Percentiles rank a stretch among this genome's conserved stretches.
Conservation (phyloP, 495 filamentous ascomycete species). For the Podospora comata region DNA sequence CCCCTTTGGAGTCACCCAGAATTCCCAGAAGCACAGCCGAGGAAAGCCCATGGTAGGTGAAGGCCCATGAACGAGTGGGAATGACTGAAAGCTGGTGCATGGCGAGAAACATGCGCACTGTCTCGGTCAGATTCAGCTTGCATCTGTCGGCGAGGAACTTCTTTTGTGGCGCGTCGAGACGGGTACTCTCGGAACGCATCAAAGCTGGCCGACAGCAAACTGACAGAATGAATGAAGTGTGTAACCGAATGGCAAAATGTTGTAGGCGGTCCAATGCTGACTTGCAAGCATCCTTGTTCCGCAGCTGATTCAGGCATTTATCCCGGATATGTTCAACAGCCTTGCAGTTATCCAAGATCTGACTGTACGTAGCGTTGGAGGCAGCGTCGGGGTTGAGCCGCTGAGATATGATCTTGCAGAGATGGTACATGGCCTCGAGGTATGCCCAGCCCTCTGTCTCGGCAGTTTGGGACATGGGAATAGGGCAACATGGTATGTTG, state of each 20-base stretch:
- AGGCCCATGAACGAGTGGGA: conserved; percentile 63
- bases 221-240: conserved; percentile 54
- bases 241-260: conserved; percentile 52
- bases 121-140: conserved; percentile 61
- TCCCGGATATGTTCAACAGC: conserved; percentile 48
- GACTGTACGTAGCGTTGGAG: conserved; percentile 41
- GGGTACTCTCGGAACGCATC: conserved; percentile 37
- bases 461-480: conserved; percentile 43
- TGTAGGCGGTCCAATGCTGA: conserved; percentile 53
- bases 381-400: conserved; percentile 51
- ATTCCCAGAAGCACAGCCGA: conserved; percentile 65
- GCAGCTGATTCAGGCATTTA: conserved; percentile 42
- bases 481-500: conserved; percentile 47
- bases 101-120: conserved; percentile 64
- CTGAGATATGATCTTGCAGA: conserved; percentile 50
- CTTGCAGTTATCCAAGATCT: conserved; percentile 47
- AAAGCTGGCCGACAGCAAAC: conserved; percentile 55
- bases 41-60: conserved; percentile 62
- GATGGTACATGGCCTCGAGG: conserved; percentile 54
- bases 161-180: conserved; percentile 44
- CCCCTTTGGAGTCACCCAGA: conserved; percentile 56
- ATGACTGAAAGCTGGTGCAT: conserved; percentile 65
- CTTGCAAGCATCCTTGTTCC: conserved; percentile 52
- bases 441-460: conserved; percentile 48
- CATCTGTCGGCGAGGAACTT: conserved; percentile 51